Percentiles rank a stretch among this genome's conserved stretches.
Conservation (phyloP, 164 flowering plant genomes). For the Umbilicus rupestris region DNA sequence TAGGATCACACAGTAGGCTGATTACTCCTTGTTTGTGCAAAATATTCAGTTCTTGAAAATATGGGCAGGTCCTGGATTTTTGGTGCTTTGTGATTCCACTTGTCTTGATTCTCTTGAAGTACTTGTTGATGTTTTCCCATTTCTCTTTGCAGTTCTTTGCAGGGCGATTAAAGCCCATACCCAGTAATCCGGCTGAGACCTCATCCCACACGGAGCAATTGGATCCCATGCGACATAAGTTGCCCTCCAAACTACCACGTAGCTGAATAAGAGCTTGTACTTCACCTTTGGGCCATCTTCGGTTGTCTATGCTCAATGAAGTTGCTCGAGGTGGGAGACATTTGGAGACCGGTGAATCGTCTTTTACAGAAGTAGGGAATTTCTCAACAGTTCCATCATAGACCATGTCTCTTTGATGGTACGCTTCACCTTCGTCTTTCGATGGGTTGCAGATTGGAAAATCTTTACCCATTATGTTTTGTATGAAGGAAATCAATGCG, state of each 20-base stretch:
- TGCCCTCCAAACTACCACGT: conserved; percentile 28
- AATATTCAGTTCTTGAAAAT: conserved; percentile 31
- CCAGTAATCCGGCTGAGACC: conserved; percentile 28
- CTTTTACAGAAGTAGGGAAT: conserved; percentile 32
- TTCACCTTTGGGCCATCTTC: conserved; percentile 46
- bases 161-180: conserved; percentile 32
- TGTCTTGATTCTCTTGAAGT: conserved; percentile 24
- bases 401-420: conserved; percentile 11
- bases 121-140: conserved; percentile 54
- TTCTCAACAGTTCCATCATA: conserved; percentile 21
- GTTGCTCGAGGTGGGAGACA: conserved; percentile 31
- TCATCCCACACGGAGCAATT: conserved; percentile 44
- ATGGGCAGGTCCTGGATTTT: conserved; percentile 29
- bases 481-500: conserved; percentile 38
- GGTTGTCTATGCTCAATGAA: conserved; percentile 5
- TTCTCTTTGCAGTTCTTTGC: conserved; percentile 53
- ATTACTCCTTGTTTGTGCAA: conserved; percentile 25
- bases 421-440: conserved; percentile 16
- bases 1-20: background rate
- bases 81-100: conserved; percentile 25
- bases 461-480: conserved; percentile 24
- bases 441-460: conserved; percentile 13
- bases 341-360: conserved; percentile 16
- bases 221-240: conserved; percentile 18
- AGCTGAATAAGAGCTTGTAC: conserved; percentile 42